Evolutionary conservation across 495 filamentous ascomycete species (phyloP), one percentile per base, ranked within the genome.

Genomic region (Cercophora samala): DNA sequence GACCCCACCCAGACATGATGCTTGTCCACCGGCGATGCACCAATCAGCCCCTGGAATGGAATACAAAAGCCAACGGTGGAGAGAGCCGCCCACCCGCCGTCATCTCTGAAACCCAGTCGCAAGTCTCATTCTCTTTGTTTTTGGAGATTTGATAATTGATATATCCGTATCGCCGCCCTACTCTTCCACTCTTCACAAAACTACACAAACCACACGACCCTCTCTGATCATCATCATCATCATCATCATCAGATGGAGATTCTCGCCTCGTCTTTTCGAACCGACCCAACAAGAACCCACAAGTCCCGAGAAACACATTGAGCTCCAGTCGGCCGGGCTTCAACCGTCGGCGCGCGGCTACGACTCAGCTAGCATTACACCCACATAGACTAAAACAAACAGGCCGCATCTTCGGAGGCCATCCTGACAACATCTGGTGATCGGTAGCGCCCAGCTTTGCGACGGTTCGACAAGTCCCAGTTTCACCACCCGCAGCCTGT

Each of bases 161-260:
- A n/a, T n/a, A n/a, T n/a, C n/a, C n/a, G n/a, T n/a, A 29, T 29
- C 26, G 26, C 26, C 26, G 26, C 26, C 26, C 26, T 24, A 5
- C n/a, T 21, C 3, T 55, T 55, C 53, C 3, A 55, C 3, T 55
- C 4, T 55, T 3, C 3, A 32, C 29, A 32, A 46, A 46, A 46
- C 37, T 32, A 13, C 5, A 46, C 37, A 17, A 46, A 17, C 37
- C 5, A 46, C 5, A 46, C 37, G 5, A 13, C 1, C 0, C 37
- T 17, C 8, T 5, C 26, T 8, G 26, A n/a, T n/a, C n/a, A n/a
- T n/a, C n/a, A n/a, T n/a, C n/a, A n/a, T n/a, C n/a, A n/a, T n/a
- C n/a, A n/a, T n/a, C 3, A 46, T 46, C 5, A 11, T 62, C 66
- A 56, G 64, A 65, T 68, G 66, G 66, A 37, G n/a, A 58, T n/a